Evolutionary conservation across 2,329 filamentous ascomycete species (phyloP).

Genomic region (Epichloe elymi): DNA sequence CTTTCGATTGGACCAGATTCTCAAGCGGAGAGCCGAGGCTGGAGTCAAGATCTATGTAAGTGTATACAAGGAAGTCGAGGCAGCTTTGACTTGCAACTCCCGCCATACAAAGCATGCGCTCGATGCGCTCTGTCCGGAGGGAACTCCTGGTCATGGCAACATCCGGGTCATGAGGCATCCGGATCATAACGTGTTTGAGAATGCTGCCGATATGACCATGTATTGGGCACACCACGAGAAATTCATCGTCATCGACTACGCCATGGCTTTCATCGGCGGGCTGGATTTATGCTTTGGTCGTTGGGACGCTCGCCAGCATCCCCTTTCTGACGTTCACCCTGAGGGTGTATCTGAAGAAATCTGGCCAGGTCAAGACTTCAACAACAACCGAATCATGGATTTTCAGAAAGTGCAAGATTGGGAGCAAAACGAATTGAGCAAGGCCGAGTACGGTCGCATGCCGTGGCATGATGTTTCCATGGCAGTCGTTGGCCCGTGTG

Average conservation of each 20-base stretch:
- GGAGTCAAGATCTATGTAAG: conserved; percentile 91
- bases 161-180: conserved; percentile 84
- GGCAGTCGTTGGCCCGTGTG: conserved; percentile 76
- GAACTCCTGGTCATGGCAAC: conserved; percentile 71
- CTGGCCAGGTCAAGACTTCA: conserved; percentile 94
- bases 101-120: conserved; percentile 83
- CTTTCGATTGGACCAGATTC: conserved; percentile 71
- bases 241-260: conserved; percentile 88
- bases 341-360: conserved; percentile 69
- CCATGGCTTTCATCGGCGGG: conserved; percentile 83
- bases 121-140: conserved; percentile 65
- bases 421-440: conserved; percentile 86
- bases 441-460: conserved; percentile 87
- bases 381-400: conserved; percentile 94
- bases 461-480: conserved; percentile 96
- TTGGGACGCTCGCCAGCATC: conserved; percentile 81
- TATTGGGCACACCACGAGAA: conserved; percentile 99
- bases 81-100: conserved; percentile 81
- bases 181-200: conserved; percentile 90
- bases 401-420: conserved; percentile 85
- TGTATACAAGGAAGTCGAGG: conserved; percentile 79
- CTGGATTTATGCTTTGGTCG: conserved; percentile 91
- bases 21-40: conserved; percentile 80
- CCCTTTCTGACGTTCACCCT: conserved; percentile 77
- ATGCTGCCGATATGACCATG: conserved; percentile 89